Percentiles rank a stretch among this genome's conserved stretches.
Conservation (phyloP, 2,329 filamentous ascomycete genomes). For the Chaetomium sp. region DNA sequence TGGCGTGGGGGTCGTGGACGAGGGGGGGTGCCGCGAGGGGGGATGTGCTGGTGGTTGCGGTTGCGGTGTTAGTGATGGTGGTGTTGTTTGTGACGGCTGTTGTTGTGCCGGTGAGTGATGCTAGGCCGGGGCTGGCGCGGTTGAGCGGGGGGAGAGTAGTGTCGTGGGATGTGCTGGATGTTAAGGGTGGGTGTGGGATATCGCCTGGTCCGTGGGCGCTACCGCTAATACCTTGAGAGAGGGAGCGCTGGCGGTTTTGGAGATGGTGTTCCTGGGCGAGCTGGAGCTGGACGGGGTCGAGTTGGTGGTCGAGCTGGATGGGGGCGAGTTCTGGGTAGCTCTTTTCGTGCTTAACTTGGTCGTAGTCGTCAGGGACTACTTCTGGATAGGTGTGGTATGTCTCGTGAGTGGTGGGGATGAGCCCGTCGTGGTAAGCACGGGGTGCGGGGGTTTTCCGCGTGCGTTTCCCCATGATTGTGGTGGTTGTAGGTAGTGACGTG, state of each 20-base stretch:
- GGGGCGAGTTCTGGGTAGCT: slow-evolving; percentile 13
- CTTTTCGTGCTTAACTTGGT: slow-evolving; percentile 8
- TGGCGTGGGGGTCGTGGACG: neutral
- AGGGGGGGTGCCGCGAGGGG: neutral
- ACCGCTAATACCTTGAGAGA: no score
- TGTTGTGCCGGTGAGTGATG: no score
- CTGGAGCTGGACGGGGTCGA: neutral
- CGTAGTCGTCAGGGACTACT: slow-evolving; percentile 9
- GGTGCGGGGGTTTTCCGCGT: neutral
- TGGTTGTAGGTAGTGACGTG: neutral
- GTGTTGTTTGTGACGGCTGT: no score
- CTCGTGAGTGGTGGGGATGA: slow-evolving; percentile 6
- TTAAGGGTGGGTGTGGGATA: no score
- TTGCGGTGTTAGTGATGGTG: no score
- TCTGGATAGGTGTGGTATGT: slow-evolving; percentile 7
- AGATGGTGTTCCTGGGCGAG: neutral
- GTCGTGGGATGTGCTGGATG: no score
- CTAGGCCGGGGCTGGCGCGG: no score
- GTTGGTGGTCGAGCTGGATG: neutral
- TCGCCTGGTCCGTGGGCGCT: no score
- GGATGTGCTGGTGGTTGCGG: neutral
- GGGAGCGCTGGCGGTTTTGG: no score
- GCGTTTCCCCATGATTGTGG: neutral
- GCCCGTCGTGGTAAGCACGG: slow-evolving; percentile 15
- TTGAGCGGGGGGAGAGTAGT: no score